These are phyloP conservation scores for Penicillium sp. DNA, from an alignment of 2,329 filamentous ascomycete genomes.

Conservation along the genomic window DNA sequence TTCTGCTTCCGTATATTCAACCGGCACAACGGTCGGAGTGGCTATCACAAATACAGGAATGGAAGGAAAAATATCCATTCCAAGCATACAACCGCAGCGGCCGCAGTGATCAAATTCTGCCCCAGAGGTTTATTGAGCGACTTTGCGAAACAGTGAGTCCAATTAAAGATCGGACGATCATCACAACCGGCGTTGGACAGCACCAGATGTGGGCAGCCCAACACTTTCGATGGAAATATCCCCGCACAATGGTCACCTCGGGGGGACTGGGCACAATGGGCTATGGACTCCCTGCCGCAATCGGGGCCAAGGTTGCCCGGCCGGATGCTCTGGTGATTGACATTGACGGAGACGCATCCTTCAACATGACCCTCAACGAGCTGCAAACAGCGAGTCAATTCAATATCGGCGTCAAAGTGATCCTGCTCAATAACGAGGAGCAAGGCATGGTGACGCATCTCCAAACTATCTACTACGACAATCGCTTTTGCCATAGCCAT, in stretches of 20 bases:
- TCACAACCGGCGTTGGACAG: conserved; percentile 89
- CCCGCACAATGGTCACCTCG: conserved; percentile 91
- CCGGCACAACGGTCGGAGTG: conserved; percentile 68
- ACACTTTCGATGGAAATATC: conserved; percentile 86
- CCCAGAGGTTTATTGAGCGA: conserved; percentile 71
- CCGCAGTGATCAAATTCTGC: conserved; percentile 74
- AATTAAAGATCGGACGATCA: conserved; percentile 77
- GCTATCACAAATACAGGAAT: conserved; percentile 80
- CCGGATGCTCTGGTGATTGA: conserved; percentile 83
- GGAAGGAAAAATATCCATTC: conserved; percentile 87
- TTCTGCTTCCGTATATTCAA: conserved; percentile 60
- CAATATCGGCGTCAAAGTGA: conserved; percentile 89
- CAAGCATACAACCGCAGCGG: conserved; percentile 68
- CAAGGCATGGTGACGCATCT: conserved; percentile 97
- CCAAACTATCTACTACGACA: conserved; percentile 5
- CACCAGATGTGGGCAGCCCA: conserved; percentile 98
- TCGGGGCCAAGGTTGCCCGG: conserved; percentile 82
- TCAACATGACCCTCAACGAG: conserved; percentile 55
- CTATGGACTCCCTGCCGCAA: conserved; percentile 89
- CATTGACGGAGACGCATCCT: conserved; percentile 93
- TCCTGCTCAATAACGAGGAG: conserved; percentile 90
- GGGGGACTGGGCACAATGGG: conserved; percentile 94
- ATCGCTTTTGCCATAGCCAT: conserved; percentile 2
- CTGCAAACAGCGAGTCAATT: conserved; percentile 61
- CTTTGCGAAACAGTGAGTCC: conserved; percentile 30